Evolutionary conservation across 2,329 filamentous ascomycete species (phyloP), one percentile per base, ranked within the genome.

Genomic region (Aspergillus sp.): DNA sequence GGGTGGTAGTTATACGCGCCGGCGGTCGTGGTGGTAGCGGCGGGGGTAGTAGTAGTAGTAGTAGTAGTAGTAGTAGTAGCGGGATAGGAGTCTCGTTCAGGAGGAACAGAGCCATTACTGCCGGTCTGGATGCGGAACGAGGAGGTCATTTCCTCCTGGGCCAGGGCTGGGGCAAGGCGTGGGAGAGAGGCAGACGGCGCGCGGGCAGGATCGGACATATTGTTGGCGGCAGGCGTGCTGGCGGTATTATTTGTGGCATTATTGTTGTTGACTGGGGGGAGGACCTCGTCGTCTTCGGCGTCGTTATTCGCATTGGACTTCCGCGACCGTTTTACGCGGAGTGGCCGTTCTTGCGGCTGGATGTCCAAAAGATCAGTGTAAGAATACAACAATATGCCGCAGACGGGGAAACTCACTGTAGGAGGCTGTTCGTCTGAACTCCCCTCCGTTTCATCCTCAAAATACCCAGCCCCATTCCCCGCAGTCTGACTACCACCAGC

Each of bases 341-440:
- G 57, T 5, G 64, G 64, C 30, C 64, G 55, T 52, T 68, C 64
- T 51, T 64, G 55, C 26, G 64, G 64, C 64, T 68, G 39, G 29
- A 15, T 32, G 17, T 10, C 12, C n/a, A 27, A 29, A 16, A 26
- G 10, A 28, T 15, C 13, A 31, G 15, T 20, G 32, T 12, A 33
- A 26, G 17, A 32, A 13, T 14, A 32, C 33, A 32, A 19, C 30
- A 33, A 32, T 14, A 30, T 11, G 20, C 30, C 16, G 16, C 32
- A 15, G 25, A 14, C 28, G 13, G 32, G 25, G 31, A 29, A 34
- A 47, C 54, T 35, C 49, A 64, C 61, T 35, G 61, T 64, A 32
- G 58, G 60, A 29, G 61, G 61, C 33, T 60, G 57, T 38, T 63
- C 60, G 40, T 63, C 60, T 8, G 59, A 63, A 40, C 61, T 64